phyloP scores from a whole-genome alignment of 345 rosid genomes.

The Limnanthes douglasii region DNA sequence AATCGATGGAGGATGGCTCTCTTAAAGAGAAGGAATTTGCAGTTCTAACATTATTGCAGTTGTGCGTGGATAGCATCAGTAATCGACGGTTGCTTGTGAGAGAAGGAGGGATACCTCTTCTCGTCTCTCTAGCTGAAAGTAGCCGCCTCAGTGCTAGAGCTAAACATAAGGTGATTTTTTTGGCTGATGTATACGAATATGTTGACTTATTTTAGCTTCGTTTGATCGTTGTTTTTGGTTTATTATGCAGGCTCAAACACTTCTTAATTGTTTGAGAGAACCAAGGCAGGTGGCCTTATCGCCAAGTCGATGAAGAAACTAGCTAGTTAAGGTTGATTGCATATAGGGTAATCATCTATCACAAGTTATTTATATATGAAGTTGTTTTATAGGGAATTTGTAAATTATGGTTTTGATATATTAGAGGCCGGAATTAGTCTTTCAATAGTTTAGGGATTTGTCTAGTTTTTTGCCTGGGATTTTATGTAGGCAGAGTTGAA shows the following conservation, averaged over 20 bases:
- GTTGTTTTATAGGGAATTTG: no score
- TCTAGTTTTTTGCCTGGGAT: no score
- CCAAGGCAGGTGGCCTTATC: slow-evolving; percentile 47
- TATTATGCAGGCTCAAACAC: slow-evolving; percentile 72
- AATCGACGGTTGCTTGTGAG: slow-evolving; percentile 82
- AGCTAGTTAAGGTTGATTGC: no score
- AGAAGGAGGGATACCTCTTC: slow-evolving; percentile 98
- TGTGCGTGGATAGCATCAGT: slow-evolving; percentile 57
- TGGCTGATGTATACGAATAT: not conserved
- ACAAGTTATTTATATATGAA: no score
- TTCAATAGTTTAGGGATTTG: no score
- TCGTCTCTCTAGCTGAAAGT: slow-evolving; percentile 78
- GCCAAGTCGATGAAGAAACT: slow-evolving; percentile 30
- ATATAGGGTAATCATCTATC: no score
- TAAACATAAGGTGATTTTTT: slow-evolving; percentile 84
- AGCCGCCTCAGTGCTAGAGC: slow-evolving; percentile 47
- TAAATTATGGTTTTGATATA: no score
- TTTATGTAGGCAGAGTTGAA: no score
- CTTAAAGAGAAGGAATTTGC: slow-evolving; percentile 84
- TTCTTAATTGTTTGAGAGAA: slow-evolving; percentile 57
- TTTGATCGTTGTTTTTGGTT: no score
- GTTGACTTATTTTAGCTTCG: not conserved
- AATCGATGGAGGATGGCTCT: slow-evolving; percentile 83
- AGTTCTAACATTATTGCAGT: slow-evolving; percentile 58
- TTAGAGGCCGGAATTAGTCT: no score